Base-by-base conservation (phyloP, 1,139 yeast species). In the Blastobotrys apis region DNA sequence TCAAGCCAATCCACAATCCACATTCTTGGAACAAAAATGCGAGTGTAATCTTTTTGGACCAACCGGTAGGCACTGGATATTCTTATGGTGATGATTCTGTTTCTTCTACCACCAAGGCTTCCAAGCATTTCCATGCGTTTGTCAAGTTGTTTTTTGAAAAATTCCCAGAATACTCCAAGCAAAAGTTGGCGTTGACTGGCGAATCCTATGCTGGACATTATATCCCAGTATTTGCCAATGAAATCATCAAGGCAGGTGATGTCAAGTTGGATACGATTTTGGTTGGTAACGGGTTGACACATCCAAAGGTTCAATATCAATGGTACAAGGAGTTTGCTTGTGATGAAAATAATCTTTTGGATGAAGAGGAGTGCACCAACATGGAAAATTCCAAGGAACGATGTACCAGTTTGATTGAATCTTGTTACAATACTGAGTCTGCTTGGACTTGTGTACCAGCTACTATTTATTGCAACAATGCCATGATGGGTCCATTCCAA, bases 181-280 rank as follows among this genome's bases (percentile, higher is more conserved):
- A 75, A 52, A 73, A 73, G 36, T 84, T 85, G 75, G 94, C 85
- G 63, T 81, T 86, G 62, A 80, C 94, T 44, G 95, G 95, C 48
- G 95, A 86, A 65, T 82, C 92, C 10, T 86, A 85, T 58, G 95
- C 87, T 31, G 95, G 95, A 35, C 94, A 84, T 64, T 85, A 85
- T 62, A 79, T 85, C 52, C 95, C 95, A 22, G 78, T 74, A 21
- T 80, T 86, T 64, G 92, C 92, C 15, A 68, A 75, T 39, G 94
- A 84, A 60, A 84, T 86, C 51, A 65, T 83, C 49, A 63, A 77
- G 8, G 33, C 33, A 6, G 41, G 41, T 8, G n/a, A n/a, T n/a
- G 31, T 85, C 62, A 77, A 84, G 53, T 73, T 85, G 56, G 64
- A 77, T 10, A 84, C 94, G 2, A 78, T 84, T 4, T 63, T 85